Evolutionary conservation across 2,329 filamentous ascomycete genomes (phyloP).

Genomic region (Rasamsonia emersonii): DNA sequence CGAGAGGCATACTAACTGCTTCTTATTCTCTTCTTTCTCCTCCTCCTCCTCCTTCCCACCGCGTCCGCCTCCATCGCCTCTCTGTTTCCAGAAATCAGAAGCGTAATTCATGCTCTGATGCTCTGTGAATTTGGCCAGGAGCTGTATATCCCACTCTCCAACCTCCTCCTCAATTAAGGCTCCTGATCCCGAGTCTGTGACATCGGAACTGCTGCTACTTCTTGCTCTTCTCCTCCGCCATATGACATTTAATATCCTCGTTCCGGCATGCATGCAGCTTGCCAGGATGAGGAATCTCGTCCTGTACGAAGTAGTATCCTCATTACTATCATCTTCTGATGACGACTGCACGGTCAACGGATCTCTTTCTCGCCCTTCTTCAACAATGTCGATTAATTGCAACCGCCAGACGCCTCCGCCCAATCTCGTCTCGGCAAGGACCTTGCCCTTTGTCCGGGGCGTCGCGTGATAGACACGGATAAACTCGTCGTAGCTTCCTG

Average conservation of each 20-base stretch:
- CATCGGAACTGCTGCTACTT: too few species aligned
- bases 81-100: constrained; percentile 52
- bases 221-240: constrained; percentile 19
- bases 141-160: constrained; percentile 50
- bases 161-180: constrained; percentile 32
- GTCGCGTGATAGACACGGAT: constrained; percentile 52
- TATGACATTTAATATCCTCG: constrained; percentile 51
- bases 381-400: constrained; percentile 40
- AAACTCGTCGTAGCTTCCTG: constrained; percentile 85
- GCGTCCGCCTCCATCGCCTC: constrained; percentile 8
- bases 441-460: constrained; percentile 29
- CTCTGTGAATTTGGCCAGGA: constrained; percentile 67
- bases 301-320: constrained; percentile 5
- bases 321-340: neutral
- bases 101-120: constrained; percentile 95
- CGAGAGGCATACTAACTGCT: constrained; percentile 33
- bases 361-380: neutral
- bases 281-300: constrained; percentile 54
- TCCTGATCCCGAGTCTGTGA: too few species aligned
- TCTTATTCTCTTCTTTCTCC: constrained; percentile 5
- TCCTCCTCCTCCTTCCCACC: constrained; percentile 1
- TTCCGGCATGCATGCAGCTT: constrained; percentile 90
- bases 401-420: constrained; percentile 83
- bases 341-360: too few species aligned
- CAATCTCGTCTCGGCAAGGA: constrained; percentile 58